Percentiles rank a stretch among this genome's conserved stretches.
Evolutionary conservation across 2,329 filamentous ascomycete species (phyloP).

Genomic region (Colletotrichum graminicola): DNA sequence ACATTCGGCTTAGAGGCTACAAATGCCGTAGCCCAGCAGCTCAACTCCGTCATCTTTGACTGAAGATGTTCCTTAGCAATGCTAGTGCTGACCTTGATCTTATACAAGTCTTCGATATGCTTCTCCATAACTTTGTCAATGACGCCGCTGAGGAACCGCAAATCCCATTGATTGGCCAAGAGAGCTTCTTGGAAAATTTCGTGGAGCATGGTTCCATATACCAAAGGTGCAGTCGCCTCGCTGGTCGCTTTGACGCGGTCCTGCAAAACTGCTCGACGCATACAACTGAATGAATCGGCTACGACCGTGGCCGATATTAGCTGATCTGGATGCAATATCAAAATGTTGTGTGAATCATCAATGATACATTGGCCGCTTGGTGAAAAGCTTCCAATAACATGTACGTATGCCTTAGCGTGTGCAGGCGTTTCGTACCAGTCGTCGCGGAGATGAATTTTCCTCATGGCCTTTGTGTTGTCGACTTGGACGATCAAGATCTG

Average conservation of each 20-base stretch:
- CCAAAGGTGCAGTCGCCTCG: slow-evolving; percentile 81
- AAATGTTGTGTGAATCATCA: slow-evolving; percentile 83
- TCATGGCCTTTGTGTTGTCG: slow-evolving; percentile 75
- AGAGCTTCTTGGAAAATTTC: slow-evolving; percentile 95
- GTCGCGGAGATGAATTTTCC: slow-evolving; percentile 81
- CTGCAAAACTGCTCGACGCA: slow-evolving; percentile 90
- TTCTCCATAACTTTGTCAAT: slow-evolving; percentile 78
- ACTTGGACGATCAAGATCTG: slow-evolving; percentile 86
- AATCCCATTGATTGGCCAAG: slow-evolving; percentile 84
- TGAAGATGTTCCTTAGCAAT: slow-evolving; percentile 84
- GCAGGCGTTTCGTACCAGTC: slow-evolving; percentile 89
- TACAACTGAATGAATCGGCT: slow-evolving; percentile 94
- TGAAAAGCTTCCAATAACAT: slow-evolving; percentile 86
- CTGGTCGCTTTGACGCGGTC: slow-evolving; percentile 94
- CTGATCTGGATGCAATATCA: slow-evolving; percentile 95
- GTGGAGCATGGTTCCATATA: slow-evolving; percentile 94
- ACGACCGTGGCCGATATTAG: slow-evolving; percentile 95
- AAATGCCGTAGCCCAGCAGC: slow-evolving; percentile 86
- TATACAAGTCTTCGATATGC: slow-evolving; percentile 90
- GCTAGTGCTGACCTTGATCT: slow-evolving; percentile 80
- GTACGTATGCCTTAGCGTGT: slow-evolving; percentile 80
- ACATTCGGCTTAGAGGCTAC: slow-evolving; percentile 78
- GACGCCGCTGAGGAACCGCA: slow-evolving; percentile 72
- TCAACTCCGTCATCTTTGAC: slow-evolving; percentile 85
- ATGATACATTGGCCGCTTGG: slow-evolving; percentile 79